Evolutionary conservation across 306 rosid species (phyloP).

Genomic region (Malus sylvestris): DNA sequence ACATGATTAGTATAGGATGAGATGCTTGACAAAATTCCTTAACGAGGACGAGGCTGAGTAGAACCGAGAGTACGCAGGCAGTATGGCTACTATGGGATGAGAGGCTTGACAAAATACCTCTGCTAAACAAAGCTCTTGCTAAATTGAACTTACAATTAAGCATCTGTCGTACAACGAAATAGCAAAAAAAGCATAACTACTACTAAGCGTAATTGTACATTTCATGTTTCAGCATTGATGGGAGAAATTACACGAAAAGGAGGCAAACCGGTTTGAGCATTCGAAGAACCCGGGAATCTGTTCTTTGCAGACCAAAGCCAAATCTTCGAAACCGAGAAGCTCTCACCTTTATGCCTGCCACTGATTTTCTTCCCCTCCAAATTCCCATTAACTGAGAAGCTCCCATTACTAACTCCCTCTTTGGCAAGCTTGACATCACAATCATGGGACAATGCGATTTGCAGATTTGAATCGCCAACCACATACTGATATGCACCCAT

Average conservation of each 20-base stretch:
- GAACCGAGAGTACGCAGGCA: too few species aligned
- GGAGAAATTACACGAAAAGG: constrained; percentile 24
- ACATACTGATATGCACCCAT: constrained; percentile 86
- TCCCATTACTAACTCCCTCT: not conserved
- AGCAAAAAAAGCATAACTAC: not conserved
- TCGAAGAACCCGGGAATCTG: constrained; percentile 34
- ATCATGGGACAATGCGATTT: constrained; percentile 35
- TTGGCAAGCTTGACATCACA: constrained; percentile 3
- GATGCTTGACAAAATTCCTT: too few species aligned
- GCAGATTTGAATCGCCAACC: constrained; percentile 51
- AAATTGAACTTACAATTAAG: not conserved
- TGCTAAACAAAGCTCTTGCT: not conserved
- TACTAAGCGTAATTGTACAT: not conserved
- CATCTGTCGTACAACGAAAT: not conserved
- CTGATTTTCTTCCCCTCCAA: constrained; percentile 57
- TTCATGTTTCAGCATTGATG: constrained; percentile 1
- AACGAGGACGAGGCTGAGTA: too few species aligned
- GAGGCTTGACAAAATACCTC: not conserved
- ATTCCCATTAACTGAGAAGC: constrained; percentile 24
- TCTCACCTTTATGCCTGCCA: constrained; percentile 45
- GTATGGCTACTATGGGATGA: not conserved
- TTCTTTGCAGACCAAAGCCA: constrained; percentile 81
- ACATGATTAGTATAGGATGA: too few species aligned
- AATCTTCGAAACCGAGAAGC: constrained; percentile 89
- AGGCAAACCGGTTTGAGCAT: constrained; percentile 21